Base-by-base conservation (phyloP, 73 alveolate genomes). In the Stentor roeselii region DNA sequence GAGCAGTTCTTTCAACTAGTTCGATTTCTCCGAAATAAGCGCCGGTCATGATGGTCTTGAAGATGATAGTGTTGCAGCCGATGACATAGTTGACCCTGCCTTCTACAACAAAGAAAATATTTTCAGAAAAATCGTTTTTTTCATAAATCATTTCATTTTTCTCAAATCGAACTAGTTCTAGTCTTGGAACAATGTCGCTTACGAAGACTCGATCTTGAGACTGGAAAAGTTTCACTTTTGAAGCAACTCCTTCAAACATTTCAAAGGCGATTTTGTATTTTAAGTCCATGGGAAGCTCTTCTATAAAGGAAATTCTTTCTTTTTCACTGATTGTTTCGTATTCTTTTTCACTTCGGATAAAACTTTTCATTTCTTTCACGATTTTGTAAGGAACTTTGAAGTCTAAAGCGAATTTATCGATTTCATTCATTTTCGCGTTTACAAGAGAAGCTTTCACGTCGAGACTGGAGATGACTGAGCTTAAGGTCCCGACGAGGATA, bases 11-110 rank as follows among this genome's bases (percentile, higher is more conserved):
- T 36, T 83, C 86, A 3, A 88, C 34, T n/a, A 76, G 84, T 82
- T 88, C 94, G 61, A 88, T 88, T 86, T 88, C 94, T 15, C 94
- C 94, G 59, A 88, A 84, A 86, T 88, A 88, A 59, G 91, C 67
- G 30, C 94, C 94, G 42, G 87, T 76, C 67, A 78, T 82, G 50
- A 84, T 83, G 34, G 93, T 86, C 61, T 88, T 88, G 32, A 86
- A 88, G 3, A 87, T 83, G 36, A 86, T 61, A 15, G 75, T 67
- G 80, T 67, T 67, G 0, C 27, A 83, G n/a, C 94, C 91, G 6
- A 76, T 75, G 4, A 88, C 86, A 84, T 84, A 84, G 58, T 85
- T 85, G 32, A 88, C 88, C 60, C 88, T 84, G 3, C 94, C 94
- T 75, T 86, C 86, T 0, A 86, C 88, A 3, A 88, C 76, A 59